Percentiles rank a stretch among this genome's conserved stretches.
Evolutionary conservation across 2,329 filamentous ascomycete species (phyloP).

Genomic region (Apiospora hydei): DNA sequence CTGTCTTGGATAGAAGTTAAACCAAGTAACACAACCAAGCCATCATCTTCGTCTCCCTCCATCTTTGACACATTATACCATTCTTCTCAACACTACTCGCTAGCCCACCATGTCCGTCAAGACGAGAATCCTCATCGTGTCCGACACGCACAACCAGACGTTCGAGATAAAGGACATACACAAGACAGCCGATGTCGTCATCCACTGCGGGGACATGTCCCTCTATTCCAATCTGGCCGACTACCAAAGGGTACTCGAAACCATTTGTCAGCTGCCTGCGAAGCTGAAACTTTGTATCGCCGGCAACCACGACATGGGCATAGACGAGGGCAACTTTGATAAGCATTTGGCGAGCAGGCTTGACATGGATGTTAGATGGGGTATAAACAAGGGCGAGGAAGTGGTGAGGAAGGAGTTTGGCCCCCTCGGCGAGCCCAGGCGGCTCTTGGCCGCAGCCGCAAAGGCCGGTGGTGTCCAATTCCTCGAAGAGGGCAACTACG

Average conservation of each 20-base stretch:
- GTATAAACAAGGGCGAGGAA: slow-evolving; percentile 12
- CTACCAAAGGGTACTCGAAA: slow-evolving; percentile 48
- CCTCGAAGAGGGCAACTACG: slow-evolving; percentile 58
- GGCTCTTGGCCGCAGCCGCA: slow-evolving; percentile 47
- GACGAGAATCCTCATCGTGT: slow-evolving; percentile 52
- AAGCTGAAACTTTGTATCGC: slow-evolving; percentile 62
- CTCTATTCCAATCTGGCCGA: slow-evolving; percentile 49
- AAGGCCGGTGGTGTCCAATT: slow-evolving; percentile 51
- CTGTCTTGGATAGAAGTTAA: neutral
- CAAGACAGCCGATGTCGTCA: slow-evolving; percentile 51
- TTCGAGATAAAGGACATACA: slow-evolving; percentile 32
- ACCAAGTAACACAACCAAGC: neutral
- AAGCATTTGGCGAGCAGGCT: slow-evolving; percentile 23
- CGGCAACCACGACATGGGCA: slow-evolving; percentile 61
- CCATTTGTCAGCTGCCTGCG: slow-evolving; percentile 52
- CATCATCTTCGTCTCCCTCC: neutral
- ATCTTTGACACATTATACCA: neutral
- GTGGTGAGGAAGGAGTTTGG: slow-evolving; percentile 47
- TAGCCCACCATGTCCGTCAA: slow-evolving; percentile 36
- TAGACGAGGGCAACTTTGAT: slow-evolving; percentile 45
- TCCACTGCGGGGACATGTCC: slow-evolving; percentile 63
- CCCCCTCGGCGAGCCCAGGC: slow-evolving; percentile 44
- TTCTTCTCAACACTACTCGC: neutral
- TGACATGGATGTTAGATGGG: neutral
- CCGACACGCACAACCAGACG: slow-evolving; percentile 51